Evolutionary conservation across 106 monocot genomes (phyloP), one percentile per base, ranked within the genome.

Genomic region (Apostasia shenzhenica): DNA sequence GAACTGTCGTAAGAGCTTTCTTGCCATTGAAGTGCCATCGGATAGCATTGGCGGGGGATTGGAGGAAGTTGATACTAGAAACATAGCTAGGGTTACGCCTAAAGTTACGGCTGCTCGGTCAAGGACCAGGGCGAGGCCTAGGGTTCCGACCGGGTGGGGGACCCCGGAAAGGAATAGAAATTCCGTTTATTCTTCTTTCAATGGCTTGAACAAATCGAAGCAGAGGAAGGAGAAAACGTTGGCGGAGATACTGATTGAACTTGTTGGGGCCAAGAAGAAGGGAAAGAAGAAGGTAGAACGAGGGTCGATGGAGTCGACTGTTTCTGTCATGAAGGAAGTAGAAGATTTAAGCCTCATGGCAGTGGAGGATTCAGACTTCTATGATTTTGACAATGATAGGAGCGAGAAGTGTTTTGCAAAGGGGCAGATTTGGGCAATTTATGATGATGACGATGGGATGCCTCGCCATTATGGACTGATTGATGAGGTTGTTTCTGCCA

Each of bases 291-390:
- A 51, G 26, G 47, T 73, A 58, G 71, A 67, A 54, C 44, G 66
- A 45, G 63, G 45, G 9, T 59, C 12, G 13, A 53, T 52, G 14
- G 51, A 41, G 14, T 62, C 26, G 26, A 54, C 73, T 12, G 64
- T 63, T 3, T 13, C 14, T 26, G 65, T 65, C 10, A 55, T 55
- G 61, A 49, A 76, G 38, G 59, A 65, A 26, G 26, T 26, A 1
- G 73, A 77, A 44, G 83, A 88, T 57, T 55, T 73, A 49, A 77
- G 77, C 43, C 59, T 85, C 3, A 90, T 97, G 89, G 77, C 75
- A 1, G 97, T 97, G 61, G 89, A 92, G 77, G 97, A 97, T 73
- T 92, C 92, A 0, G 97, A 97, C 73, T 97, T 97, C 55, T 92
- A 92, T 44, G 78, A 97, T 62, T 97, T 92, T 14, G 92, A 92